phyloP scores from a whole-genome alignment of 1,284 basidiomycete genomes.

The Cystobasidium sp. region DNA sequence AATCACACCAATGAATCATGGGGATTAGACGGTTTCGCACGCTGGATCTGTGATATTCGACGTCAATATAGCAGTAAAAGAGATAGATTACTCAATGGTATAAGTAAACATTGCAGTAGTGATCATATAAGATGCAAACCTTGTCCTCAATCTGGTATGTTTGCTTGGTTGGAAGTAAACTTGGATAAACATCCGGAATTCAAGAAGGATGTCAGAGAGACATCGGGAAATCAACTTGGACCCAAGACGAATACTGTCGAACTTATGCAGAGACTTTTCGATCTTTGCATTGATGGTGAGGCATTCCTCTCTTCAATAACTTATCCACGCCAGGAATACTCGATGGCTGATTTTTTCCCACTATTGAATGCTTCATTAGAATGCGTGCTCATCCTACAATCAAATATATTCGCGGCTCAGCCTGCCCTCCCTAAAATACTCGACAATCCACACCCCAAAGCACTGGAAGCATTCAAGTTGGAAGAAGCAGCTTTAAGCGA shows the following conservation, averaged over 20 bases:
- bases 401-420: constrained; percentile 33
- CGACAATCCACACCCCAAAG: constrained; percentile 8
- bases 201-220: constrained; percentile 24
- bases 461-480: constrained; percentile 17
- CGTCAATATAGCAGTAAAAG: constrained; percentile 34
- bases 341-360: background rate
- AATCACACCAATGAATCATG: constrained; percentile 39
- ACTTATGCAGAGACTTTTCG: constrained; percentile 38
- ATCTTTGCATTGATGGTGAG: constrained; percentile 36
- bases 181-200: constrained; percentile 37
- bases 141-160: constrained; percentile 37
- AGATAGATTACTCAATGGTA: constrained; percentile 35
- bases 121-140: constrained; percentile 41
- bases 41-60: constrained; percentile 43
- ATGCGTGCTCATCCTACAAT: constrained; percentile 40
- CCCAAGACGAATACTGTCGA: constrained; percentile 37
- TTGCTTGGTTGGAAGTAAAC: constrained; percentile 35
- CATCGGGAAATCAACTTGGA: constrained; percentile 22
- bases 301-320: background rate
- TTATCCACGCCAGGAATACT: too few species aligned
- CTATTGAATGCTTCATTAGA: background rate
- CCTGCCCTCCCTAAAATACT: constrained; percentile 16
- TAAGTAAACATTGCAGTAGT: constrained; percentile 28
- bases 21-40: constrained; percentile 39
- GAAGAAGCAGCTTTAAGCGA: constrained; percentile 21